Base-by-base conservation (phyloP, 2,329 filamentous ascomycete genomes). In the Cryphonectria naterciae region DNA sequence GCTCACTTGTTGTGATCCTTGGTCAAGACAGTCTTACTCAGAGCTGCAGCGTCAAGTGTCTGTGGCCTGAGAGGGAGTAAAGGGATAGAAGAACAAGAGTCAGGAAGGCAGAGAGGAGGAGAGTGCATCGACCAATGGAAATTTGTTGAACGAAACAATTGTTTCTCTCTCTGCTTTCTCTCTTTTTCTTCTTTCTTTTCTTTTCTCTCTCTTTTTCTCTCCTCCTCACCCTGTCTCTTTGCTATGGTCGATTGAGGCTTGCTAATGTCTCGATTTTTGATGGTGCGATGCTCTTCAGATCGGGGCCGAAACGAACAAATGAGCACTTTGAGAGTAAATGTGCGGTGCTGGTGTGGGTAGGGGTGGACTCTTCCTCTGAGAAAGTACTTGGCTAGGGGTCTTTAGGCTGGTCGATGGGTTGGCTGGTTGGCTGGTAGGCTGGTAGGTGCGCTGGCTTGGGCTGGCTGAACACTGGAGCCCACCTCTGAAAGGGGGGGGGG, bases 391-490 rank as follows among this genome's bases (percentile, higher is more conserved):
- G 35, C 19, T 19, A n/a, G 22, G 22, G 58, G 54, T 58, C 25
- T 32, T 58, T 28, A 49, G 25, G 54, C 52, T 58, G 54, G 54
- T 58, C 35, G 54, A n/a, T 41, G 61, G 61, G 37, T 10, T 28
- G 61, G 61, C 22, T 63, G 61, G 61, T 22, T 4, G 60, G 60
- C 60, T 10, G 61, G 61, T 32, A 6, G 41, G 49, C 32, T 37
- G 65, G 52, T 25, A 61, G 19, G 37, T 39, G 11, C 37, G 37
- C 37, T 39, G 37, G 37, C 37, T 39, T 1, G 37, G 32, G 52
- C 32, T 41, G 65, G 49, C 65, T 67, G 52, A n/a, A 35, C 37
- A 35, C 65, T 49, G 62, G n/a, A 19, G n/a, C 41, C 25, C 19
- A 25, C 37, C 25, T 22, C 3, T 19, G 32, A 43, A 19, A 43